Conservation (phyloP, 768 basidiomycete genomes). For the Hypholoma fasciculare region DNA sequence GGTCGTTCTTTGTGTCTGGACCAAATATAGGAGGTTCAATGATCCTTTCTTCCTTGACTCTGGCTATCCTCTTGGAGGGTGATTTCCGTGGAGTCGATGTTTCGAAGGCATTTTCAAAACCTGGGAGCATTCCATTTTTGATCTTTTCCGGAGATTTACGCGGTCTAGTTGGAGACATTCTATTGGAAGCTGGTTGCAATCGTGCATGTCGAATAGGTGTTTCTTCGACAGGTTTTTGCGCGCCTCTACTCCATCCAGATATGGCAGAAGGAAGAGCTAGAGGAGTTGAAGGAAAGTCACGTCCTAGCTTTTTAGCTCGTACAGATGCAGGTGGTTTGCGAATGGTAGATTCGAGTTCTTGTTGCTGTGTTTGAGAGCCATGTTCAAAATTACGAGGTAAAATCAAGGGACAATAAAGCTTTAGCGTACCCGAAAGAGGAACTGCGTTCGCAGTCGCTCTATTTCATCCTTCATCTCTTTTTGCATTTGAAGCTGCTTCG, state of each 20-base stretch:
- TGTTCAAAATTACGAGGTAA: background rate
- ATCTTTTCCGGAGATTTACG: slow-evolving; percentile 34
- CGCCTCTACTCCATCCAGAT: slow-evolving; percentile 31
- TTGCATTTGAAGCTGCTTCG: slow-evolving; percentile 52
- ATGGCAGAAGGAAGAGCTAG: slow-evolving; percentile 39
- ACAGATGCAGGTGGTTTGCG: slow-evolving; percentile 49
- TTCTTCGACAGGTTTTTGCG: slow-evolving; percentile 28
- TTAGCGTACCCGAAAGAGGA: slow-evolving; percentile 61
- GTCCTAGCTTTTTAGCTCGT: slow-evolving; percentile 38
- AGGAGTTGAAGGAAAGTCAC: slow-evolving; percentile 41
- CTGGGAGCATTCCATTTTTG: slow-evolving; percentile 38
- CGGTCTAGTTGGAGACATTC: slow-evolving; percentile 21
- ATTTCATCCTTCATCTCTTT: slow-evolving; percentile 67
- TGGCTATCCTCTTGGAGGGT: slow-evolving; percentile 18
- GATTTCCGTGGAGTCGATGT: slow-evolving; percentile 36
- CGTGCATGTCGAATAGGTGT: slow-evolving; percentile 40
- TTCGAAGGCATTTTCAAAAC: slow-evolving; percentile 57
- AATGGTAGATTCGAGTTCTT: slow-evolving; percentile 59
- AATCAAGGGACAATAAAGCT: background rate
- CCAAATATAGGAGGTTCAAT: slow-evolving; percentile 13
- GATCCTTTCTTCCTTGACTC: slow-evolving; percentile 23
- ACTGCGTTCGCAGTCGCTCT: slow-evolving; percentile 69
- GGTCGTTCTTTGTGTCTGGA: slow-evolving; percentile 1
- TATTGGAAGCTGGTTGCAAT: slow-evolving; percentile 18
- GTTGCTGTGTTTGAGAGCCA: slow-evolving; percentile 48